Percentiles rank a stretch among this genome's conserved stretches.
phyloP scores from a whole-genome alignment of 768 basidiomycete species.

The Lentinus tigrinus region DNA sequence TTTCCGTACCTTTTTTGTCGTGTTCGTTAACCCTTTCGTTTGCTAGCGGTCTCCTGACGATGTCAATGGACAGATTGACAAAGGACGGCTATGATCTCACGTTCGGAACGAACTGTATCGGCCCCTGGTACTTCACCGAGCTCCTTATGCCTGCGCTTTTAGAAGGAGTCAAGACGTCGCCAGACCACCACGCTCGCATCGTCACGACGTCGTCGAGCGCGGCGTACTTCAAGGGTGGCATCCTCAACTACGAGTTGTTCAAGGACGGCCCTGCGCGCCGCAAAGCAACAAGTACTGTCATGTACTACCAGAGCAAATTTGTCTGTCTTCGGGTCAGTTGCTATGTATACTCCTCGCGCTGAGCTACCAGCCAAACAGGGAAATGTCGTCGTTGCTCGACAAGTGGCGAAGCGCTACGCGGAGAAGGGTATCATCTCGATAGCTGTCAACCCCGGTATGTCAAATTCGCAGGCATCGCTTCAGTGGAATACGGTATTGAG shows the following conservation, averaged over 20 bases:
- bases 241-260: slow-evolving; percentile 40
- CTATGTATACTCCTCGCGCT: too few species aligned
- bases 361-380: slow-evolving; percentile 34
- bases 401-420: slow-evolving; percentile 47
- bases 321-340: slow-evolving; percentile 32
- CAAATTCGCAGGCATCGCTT: too few species aligned
- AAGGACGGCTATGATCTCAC: slow-evolving; percentile 51
- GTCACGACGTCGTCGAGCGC: slow-evolving; percentile 46
- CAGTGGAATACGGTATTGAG: slow-evolving; percentile 18
- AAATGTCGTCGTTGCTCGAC: slow-evolving; percentile 44
- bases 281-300: slow-evolving; percentile 5
- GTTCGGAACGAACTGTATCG: slow-evolving; percentile 57
- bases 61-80: slow-evolving; percentile 41
- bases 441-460: slow-evolving; percentile 45
- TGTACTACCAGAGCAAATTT: slow-evolving; percentile 43
- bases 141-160: slow-evolving; percentile 49
- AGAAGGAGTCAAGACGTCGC: slow-evolving; percentile 36
- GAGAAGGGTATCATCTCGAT: slow-evolving; percentile 44
- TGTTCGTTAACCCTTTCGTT: background rate
- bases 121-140: slow-evolving; percentile 32
- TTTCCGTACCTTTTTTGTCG: background rate
- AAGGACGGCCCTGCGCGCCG: slow-evolving; percentile 26
- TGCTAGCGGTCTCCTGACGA: slow-evolving; percentile 49
- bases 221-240: slow-evolving; percentile 31
- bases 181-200: slow-evolving; percentile 45